Evolutionary conservation across 441 rosid species (phyloP).

Genomic region (Geranium incanum): DNA sequence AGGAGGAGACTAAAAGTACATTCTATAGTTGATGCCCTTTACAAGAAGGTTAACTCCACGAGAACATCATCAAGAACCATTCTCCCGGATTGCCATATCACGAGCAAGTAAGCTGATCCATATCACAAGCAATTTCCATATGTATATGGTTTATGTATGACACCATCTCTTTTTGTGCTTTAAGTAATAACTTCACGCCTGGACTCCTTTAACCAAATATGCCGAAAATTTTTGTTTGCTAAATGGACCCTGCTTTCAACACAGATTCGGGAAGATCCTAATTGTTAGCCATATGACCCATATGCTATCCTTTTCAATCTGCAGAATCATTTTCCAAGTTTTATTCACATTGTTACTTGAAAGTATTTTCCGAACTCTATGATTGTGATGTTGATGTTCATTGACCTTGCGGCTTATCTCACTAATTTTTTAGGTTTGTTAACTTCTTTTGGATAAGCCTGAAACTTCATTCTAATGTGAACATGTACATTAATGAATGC

Average conservation of each 20-base stretch:
- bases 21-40: constrained; percentile 45
- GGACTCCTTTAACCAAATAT: not conserved
- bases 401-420: not conserved
- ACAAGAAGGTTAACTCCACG: constrained; percentile 32
- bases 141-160: not conserved
- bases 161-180: not conserved
- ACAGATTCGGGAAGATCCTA: not conserved
- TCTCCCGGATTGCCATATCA: constrained; percentile 36
- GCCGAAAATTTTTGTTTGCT: too few species aligned
- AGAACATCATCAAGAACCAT: constrained; percentile 32
- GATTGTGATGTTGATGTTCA: constrained; percentile 4
- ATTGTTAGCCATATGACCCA: not conserved
- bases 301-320: not conserved
- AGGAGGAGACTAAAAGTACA: constrained; percentile 42
- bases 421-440: not conserved
- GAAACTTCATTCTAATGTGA: not conserved
- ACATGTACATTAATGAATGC: constrained; percentile 10
- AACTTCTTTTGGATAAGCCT: not conserved
- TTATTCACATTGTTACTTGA: not conserved
- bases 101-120: constrained; percentile 49
- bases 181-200: not conserved
- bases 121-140: not conserved
- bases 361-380: not conserved
- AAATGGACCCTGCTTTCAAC: not conserved
- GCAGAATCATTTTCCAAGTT: not conserved